Evolutionary conservation across 1,139 yeast species (phyloP).

Genomic region (Kluyveromyces marxianus): DNA sequence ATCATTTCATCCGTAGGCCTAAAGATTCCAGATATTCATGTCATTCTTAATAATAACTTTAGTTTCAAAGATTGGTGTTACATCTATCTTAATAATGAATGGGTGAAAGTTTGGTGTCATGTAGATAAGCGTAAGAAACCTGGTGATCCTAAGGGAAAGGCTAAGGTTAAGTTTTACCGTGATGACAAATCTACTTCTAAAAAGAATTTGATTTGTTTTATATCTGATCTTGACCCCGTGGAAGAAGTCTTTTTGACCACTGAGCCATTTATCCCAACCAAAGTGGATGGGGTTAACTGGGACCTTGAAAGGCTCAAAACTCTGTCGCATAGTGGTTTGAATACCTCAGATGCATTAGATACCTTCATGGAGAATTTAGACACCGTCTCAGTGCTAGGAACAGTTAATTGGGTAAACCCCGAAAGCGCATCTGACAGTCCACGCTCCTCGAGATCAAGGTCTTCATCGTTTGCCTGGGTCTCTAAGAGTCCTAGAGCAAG

Average conservation of each 20-base stretch:
- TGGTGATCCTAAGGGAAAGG: conserved; percentile 17
- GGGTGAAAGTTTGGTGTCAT: conserved; percentile 30
- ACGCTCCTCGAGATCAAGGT: conserved; percentile 6
- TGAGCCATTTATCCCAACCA: conserved; percentile 5
- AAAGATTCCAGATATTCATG: conserved; percentile 24
- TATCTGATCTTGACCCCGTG: conserved; percentile 22
- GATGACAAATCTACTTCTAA: conserved; percentile 21
- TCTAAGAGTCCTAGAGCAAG: conserved; percentile 2
- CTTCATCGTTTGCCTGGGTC: conserved; percentile 6
- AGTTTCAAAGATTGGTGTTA: conserved; percentile 31
- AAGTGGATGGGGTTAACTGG: background rate
- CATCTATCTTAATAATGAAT: conserved; percentile 22
- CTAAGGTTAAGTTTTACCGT: conserved; percentile 26
- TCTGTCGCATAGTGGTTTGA: conserved; percentile 1
- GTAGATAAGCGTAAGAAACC: conserved; percentile 20
- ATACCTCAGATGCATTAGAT: conserved; percentile 4
- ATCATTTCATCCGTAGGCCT: conserved; percentile 24
- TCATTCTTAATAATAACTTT: conserved; percentile 22
- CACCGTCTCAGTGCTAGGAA: conserved; percentile 9
- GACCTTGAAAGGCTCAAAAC: background rate
- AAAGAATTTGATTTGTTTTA: conserved; percentile 21
- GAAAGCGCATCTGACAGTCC: conserved; percentile 2
- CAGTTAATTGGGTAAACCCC: conserved; percentile 7
- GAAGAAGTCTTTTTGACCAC: conserved; percentile 24
- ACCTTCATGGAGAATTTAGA: conserved; percentile 7